Evolutionary conservation across 306 rosid species (phyloP), one percentile per base, ranked within the genome.

Genomic region (Prunus mongolica): DNA sequence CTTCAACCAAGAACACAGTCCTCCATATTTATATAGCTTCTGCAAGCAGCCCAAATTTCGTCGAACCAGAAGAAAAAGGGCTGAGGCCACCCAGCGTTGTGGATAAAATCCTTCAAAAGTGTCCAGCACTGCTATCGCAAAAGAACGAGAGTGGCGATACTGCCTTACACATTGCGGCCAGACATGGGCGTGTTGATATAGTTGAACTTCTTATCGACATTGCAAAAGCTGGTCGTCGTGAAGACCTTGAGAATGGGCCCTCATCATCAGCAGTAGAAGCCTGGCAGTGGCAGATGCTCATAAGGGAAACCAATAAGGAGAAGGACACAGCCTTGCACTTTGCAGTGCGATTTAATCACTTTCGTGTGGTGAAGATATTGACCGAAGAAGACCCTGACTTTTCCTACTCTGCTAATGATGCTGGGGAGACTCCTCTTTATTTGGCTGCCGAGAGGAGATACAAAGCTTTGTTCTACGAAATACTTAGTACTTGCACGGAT

Each of bases 341-440:
- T 22, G 81, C 76, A 0, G 76, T 71, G 8, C 64, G 76, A 0
- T 28, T 46, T 3, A 6, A 70, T 16, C 71, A 62, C 41, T 0
- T 2, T 3, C 1, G 16, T 0, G 46, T 78, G 28, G 71, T 50
- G 3, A 0, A 9, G 1, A 3, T 11, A 8, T 22, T 78, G 52
- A 60, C 19, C 0, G 0, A 2, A 3, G 46, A 32, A 61, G 81
- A 78, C 7, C 65, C 71, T 2, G 13, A 49, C 2, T 47, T 24
- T 16, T 9, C 3, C 2, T 61, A 62, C 32, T 18, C 46, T 49
- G 11, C 65, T 2, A 70, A 78, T 16, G 12, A 2, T 0, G 64
- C 44, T 1, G 76, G 76, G 0, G 76, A 78, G 8, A 70, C 76
- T 14, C 76, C 71, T 9, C 76, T 78, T 3, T 78, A 70, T n/a